phyloP scores from a whole-genome alignment of 345 rosid genomes.

The Sisymbrium altissimum region DNA sequence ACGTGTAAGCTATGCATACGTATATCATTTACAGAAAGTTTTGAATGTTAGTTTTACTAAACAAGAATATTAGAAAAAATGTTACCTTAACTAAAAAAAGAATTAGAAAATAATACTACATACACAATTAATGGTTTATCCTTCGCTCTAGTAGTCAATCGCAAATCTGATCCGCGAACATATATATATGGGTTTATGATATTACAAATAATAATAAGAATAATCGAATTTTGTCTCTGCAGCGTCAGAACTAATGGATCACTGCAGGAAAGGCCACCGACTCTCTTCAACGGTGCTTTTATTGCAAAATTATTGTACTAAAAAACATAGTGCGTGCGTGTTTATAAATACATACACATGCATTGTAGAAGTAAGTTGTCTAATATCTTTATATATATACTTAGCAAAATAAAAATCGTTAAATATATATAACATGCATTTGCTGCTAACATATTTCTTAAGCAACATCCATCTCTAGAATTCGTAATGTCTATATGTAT shows the following conservation, averaged over 20 bases:
- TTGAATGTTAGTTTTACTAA: background rate
- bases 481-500: too few relatives aligned
- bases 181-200: background rate
- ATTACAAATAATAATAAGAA: background rate
- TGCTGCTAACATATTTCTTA: background rate
- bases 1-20: background rate
- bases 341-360: conserved; percentile 26
- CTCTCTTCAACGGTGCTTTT: conserved; percentile 23
- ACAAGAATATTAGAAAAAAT: background rate
- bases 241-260: conserved; percentile 9
- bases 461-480: too few relatives aligned
- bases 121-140: background rate
- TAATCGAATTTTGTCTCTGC: conserved; percentile 26
- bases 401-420: background rate
- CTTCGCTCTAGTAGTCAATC: background rate
- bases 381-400: background rate
- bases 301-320: conserved; percentile 23
- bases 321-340: conserved; percentile 23
- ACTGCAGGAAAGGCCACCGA: conserved; percentile 26
- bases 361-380: background rate
- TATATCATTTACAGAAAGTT: background rate
- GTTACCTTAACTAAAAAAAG: background rate
- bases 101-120: background rate
- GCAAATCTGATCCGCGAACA: background rate
- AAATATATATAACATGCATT: background rate